Conservation (phyloP, 495 filamentous ascomycete species). For the Penicillium coprophilum region DNA sequence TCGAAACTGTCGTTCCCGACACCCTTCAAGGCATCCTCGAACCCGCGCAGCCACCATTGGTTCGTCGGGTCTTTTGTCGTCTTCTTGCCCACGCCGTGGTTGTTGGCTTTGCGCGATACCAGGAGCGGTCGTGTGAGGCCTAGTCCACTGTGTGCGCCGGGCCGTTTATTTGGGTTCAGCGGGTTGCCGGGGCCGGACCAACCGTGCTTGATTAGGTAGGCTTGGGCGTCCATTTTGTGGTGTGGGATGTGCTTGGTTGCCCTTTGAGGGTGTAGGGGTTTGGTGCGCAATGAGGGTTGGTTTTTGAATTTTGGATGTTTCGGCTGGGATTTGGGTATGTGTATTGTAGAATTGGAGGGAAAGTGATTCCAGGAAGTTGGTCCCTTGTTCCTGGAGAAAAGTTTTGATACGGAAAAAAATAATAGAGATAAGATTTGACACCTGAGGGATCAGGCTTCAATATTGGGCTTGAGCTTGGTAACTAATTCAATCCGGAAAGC, state of each 20-base stretch:
- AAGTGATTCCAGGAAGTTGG: not conserved
- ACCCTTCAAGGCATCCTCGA: conserved; percentile 73
- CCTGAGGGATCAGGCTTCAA: not conserved
- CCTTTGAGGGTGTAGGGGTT: not conserved
- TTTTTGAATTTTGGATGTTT: not conserved
- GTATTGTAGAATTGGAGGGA: not conserved
- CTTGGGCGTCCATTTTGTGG: conserved; percentile 62
- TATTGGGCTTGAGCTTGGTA: not conserved
- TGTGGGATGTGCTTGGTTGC: not conserved
- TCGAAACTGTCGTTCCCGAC: conserved; percentile 49
- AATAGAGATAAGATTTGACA: conserved; percentile 3
- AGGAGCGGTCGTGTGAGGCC: conserved; percentile 69
- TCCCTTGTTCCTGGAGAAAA: not conserved
- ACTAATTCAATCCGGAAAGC: too few relatives aligned
- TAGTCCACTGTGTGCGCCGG: conserved; percentile 56
- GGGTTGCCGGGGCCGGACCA: conserved; percentile 77
- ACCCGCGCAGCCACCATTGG: conserved; percentile 81
- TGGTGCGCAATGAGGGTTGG: not conserved
- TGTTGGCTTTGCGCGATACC: conserved; percentile 65
- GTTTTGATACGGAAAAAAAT: conserved; percentile 6
- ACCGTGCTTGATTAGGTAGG: conserved; percentile 71
- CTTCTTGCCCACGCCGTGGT: conserved; percentile 68
- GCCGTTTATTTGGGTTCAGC: conserved; percentile 64
- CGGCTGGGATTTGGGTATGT: not conserved
- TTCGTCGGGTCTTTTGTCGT: conserved; percentile 60